Conservation (phyloP, 345 rosid species). For the Eutrema yunnanense region DNA sequence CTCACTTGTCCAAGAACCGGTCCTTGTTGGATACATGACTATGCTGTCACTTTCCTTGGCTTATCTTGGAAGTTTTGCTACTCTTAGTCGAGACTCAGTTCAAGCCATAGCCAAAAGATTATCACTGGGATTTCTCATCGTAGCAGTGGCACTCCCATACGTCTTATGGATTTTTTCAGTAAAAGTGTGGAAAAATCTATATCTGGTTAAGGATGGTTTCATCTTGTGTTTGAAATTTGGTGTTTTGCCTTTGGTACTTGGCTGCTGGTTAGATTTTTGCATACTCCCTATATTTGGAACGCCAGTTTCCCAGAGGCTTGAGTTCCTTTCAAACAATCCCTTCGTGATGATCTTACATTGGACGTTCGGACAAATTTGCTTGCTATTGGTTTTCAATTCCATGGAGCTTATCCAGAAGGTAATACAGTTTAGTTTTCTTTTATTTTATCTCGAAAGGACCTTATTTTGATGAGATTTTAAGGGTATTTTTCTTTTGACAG, state of each 20-base stretch:
- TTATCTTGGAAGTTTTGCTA: background rate
- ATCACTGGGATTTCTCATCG: background rate
- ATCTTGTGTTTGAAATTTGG: background rate
- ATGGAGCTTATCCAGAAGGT: conserved; percentile 14
- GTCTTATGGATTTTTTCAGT: background rate
- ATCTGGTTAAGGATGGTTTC: background rate
- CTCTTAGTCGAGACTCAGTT: background rate
- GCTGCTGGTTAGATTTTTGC: conserved; percentile 8
- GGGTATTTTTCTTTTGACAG: background rate
- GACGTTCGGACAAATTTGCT: background rate
- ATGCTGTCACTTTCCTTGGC: background rate
- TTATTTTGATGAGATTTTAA: background rate
- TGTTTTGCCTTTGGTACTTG: background rate
- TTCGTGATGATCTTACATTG: background rate
- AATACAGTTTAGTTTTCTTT: background rate
- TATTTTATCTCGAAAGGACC: background rate
- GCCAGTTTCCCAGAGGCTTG: background rate
- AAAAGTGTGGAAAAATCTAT: background rate
- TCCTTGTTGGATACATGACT: background rate
- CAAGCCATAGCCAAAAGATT: background rate
- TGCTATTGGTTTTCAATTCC: background rate
- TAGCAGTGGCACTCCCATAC: background rate
- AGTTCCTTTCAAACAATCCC: background rate
- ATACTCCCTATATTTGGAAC: background rate
- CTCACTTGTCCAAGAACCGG: background rate